Percentiles rank a stretch among this genome's conserved stretches.
These are phyloP conservation scores for Ogataea nonfermentans DNA, from an alignment of 805 yeast genomes.

Conservation along the genomic window DNA sequence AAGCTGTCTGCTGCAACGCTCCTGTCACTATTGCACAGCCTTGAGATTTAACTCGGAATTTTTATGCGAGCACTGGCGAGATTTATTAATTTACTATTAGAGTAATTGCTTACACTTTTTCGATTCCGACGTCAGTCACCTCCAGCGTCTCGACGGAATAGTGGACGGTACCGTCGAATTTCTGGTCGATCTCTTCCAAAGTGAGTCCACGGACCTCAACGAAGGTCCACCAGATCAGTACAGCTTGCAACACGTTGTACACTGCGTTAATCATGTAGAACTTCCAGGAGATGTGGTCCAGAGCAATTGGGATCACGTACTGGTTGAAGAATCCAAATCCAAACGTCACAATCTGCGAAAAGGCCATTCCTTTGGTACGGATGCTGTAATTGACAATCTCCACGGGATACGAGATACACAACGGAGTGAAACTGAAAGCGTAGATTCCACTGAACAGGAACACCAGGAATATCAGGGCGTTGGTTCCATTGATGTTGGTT, in stretches of 20 bases:
- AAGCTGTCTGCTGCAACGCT: background rate
- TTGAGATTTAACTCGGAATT: background rate
- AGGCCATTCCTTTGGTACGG: conserved; percentile 30
- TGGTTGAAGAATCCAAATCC: conserved; percentile 28
- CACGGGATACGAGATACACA: conserved; percentile 28
- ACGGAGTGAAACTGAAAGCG: conserved; percentile 28
- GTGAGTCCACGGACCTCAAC: conserved; percentile 30
- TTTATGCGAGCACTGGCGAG: background rate
- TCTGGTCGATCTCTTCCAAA: conserved; percentile 31
- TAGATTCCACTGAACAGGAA: conserved; percentile 27
- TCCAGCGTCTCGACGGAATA: conserved; percentile 6
- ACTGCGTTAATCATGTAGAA: conserved; percentile 27
- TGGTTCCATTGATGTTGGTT: conserved; percentile 19
- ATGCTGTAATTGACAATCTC: conserved; percentile 27
- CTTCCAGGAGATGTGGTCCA: conserved; percentile 25
- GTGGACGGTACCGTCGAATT: conserved; percentile 27
- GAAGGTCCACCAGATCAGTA: conserved; percentile 24
- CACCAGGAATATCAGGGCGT: conserved; percentile 27
- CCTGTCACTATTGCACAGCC: background rate
- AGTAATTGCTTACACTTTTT: conserved; percentile 1
- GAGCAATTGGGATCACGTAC: conserved; percentile 33
- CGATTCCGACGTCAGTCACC: background rate
- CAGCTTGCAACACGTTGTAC: conserved; percentile 24
- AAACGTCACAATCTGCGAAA: conserved; percentile 25
- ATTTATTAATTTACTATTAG: background rate